Evolutionary conservation across 1,139 yeast species (phyloP).

Genomic region (Saccharomycopsis crataegensis): DNA sequence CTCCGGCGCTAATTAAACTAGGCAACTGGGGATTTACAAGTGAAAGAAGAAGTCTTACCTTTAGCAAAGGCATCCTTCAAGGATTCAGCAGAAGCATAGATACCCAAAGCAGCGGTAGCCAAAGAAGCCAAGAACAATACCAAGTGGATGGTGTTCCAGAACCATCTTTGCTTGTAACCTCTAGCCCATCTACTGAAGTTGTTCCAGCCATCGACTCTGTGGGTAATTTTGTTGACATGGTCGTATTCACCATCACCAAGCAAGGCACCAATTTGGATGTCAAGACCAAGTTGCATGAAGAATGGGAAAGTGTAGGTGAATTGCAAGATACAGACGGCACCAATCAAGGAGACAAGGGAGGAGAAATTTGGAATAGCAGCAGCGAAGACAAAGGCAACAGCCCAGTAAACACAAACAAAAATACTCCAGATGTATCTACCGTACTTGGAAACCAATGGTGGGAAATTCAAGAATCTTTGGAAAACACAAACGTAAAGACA

Average conservation of each 20-base stretch:
- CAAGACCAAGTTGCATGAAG: conserved; percentile 30
- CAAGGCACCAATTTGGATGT: conserved; percentile 32
- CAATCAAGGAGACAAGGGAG: conserved; percentile 41
- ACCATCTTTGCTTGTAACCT: conserved; percentile 25
- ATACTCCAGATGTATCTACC: conserved; percentile 34
- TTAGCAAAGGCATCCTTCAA: conserved; percentile 23
- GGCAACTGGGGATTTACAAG: conserved; percentile 26
- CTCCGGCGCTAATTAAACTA: too few species aligned
- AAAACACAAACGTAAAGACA: conserved; percentile 34
- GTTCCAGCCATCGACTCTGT: conserved; percentile 31
- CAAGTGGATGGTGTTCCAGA: conserved; percentile 26
- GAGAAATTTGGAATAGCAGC: conserved; percentile 49
- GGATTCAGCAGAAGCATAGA: conserved; percentile 29
- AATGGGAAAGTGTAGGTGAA: conserved; percentile 42
- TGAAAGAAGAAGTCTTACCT: conserved; percentile 25
- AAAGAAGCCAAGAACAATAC: conserved; percentile 32
- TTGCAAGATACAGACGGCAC: conserved; percentile 42
- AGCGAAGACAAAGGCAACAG: conserved; percentile 38
- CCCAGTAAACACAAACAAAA: conserved; percentile 36
- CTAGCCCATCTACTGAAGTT: conserved; percentile 30
- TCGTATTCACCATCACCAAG: conserved; percentile 29
- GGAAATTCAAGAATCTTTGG: conserved; percentile 30
- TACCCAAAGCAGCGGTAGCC: conserved; percentile 33
- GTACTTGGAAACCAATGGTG: conserved; percentile 27
- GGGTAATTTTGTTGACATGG: conserved; percentile 27